These are phyloP conservation scores for Neurospora hispaniola DNA, from an alignment of 495 filamentous ascomycete genomes.

Conservation along the genomic window DNA sequence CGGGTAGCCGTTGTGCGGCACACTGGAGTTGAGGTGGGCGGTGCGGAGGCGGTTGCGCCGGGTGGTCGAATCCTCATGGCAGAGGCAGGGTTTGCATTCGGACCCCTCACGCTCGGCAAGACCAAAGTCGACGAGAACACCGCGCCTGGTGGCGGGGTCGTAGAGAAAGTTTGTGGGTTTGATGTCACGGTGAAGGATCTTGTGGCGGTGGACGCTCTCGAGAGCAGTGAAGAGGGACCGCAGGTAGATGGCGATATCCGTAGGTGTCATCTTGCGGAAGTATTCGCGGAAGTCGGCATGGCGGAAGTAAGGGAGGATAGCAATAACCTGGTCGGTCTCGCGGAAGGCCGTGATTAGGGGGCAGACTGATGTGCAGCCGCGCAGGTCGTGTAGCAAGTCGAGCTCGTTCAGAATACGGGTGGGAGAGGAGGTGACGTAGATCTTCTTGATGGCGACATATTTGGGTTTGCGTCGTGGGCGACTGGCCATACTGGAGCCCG, in stretches of 20 bases:
- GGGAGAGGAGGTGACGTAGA: conserved; percentile 94
- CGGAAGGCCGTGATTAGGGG: conserved; percentile 95
- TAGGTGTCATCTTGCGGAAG: conserved; percentile 74
- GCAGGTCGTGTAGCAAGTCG: conserved; percentile 85
- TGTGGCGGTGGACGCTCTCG: conserved; percentile 64
- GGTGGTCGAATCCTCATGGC: conserved; percentile 39
- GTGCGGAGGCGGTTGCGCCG: conserved; percentile 30
- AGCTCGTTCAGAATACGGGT: conserved; percentile 92
- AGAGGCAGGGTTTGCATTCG: conserved; percentile 65
- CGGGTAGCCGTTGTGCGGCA: conserved; percentile 58
- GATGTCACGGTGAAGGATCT: conserved; percentile 92
- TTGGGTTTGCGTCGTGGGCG: conserved; percentile 41
- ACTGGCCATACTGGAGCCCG: conserved; percentile 10
- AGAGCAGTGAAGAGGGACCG: conserved; percentile 80
- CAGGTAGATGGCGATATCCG: conserved; percentile 83
- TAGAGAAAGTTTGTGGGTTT: conserved; percentile 99
- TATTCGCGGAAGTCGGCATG: conserved; percentile 95
- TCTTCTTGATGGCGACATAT: conserved; percentile 96
- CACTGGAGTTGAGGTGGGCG: conserved; percentile 30
- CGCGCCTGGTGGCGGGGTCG: conserved; percentile 66
- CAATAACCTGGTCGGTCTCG: conserved; percentile 86
- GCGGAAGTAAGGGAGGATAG: conserved; percentile 87
- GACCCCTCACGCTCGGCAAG: conserved; percentile 75
- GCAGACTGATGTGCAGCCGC: conserved; percentile 72
- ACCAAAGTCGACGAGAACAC: conserved; percentile 93